Evolutionary conservation across 2,329 filamentous ascomycete species (phyloP), one percentile per base, ranked within the genome.

Genomic region (Claviceps africana): DNA sequence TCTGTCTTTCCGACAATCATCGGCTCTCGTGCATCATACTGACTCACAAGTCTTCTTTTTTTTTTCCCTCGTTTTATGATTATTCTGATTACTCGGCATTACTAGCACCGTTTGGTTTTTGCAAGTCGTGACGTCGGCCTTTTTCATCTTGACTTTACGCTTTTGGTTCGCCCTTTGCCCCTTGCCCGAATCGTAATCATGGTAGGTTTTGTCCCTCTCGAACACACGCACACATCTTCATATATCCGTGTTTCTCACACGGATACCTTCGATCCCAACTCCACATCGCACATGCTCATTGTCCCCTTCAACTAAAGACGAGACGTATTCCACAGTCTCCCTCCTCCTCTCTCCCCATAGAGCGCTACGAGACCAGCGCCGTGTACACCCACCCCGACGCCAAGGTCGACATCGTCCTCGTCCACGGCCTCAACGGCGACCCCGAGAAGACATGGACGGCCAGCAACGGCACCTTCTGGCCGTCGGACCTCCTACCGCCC

Each of bases 391-490:
- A 81, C 52, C 77, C 78, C 8, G 69, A 79, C 52, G 79, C 79
- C 50, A 72, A 73, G 54, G 78, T 76, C 59, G 79, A 82, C 59
- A 79, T 88, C 43, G 76, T 88, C 28, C 77, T 88, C 55, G 80
- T 88, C 31, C 84, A 88, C 60, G 84, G 84, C 37, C 74, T 79
- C 52, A 86, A 86, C 63, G 84, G 84, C 33, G 68, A 80, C 25
- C 82, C 84, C 0, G 69, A 78, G 47, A 73, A 74, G 56, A 85
- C 83, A 46, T 88, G 84, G 77, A 76, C 71, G 3, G 67, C 74
- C 19, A 67, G 67, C 56, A 75, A 79, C 55, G 74, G 73, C 40
- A 71, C 79, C 31, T 87, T 83, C 66, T 88, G 85, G 85, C 85
- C 85, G 0, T 67, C 72, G 13, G 79, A 87, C 55, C 72, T 88